Base-by-base conservation (phyloP, 2,329 filamentous ascomycete genomes). In the Aspergillus sp. region DNA sequence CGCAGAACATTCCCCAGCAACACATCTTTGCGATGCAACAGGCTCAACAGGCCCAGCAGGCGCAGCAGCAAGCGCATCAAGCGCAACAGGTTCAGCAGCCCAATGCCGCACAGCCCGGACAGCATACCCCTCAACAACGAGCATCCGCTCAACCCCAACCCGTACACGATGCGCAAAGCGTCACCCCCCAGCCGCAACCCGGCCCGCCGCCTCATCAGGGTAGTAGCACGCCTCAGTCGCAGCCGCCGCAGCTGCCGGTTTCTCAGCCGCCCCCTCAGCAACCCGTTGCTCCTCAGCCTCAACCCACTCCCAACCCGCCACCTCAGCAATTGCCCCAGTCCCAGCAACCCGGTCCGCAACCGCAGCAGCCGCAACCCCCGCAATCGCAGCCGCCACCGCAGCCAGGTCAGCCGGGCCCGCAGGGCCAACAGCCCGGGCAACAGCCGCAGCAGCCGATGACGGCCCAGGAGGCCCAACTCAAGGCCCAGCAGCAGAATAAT, bases 161-260 rank as follows among this genome's bases (percentile, higher is more conserved):
- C 57, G 74, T 79, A 62, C 75, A 77, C 49, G 76, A 78, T 54
- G 69, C 70, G 14, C 77, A 78, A 58, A 75, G 71, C 52, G 75
- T 72, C 3, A 77, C 77, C 46, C 76, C 77, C 18, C 78, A 79
- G 63, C 77, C 78, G n/a, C 78, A 79, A 64, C 75, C 74, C 55
- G 73, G 71, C 7, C 73, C 71, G 4, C 76, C 71, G 14, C 72
- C 73, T 31, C 71, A 74, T 42, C 75, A 76, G 61, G 73, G 74
- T 49, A 72, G 73, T 47, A 71, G 65, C 36, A 78, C 75, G 31
- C 75, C 78, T 51, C 73, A 77, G 47, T 69, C 75, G 9, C 71
- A 72, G 46, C 63, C 67, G 20, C 66, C 64, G 16, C 73, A 70
- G 56, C 68, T 69, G 16, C 70, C 74, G 6, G 69, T 73, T 20